Evolutionary conservation across 2,329 filamentous ascomycete genomes (phyloP).

Genomic region (Hortaea werneckii): DNA sequence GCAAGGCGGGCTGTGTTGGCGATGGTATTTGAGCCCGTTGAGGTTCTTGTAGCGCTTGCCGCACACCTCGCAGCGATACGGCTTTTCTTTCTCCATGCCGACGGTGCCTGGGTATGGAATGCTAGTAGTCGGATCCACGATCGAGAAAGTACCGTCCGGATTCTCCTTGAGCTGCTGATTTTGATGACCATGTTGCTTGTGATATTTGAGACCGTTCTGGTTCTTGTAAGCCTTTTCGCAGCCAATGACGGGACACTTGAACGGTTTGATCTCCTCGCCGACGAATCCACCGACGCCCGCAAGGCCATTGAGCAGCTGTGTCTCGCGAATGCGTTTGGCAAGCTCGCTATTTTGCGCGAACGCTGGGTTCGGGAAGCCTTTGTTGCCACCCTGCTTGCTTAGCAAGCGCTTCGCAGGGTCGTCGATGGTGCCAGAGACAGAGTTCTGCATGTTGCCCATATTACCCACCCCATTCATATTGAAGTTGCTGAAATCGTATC

Average conservation of each 20-base stretch:
- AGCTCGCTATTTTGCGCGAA: constrained; percentile 69
- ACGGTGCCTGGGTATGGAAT: constrained; percentile 89
- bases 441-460: constrained; percentile 49
- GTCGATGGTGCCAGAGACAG: constrained; percentile 55
- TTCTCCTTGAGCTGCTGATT: constrained; percentile 97
- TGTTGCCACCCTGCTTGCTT: constrained; percentile 60
- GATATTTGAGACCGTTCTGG: constrained; percentile 93
- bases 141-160: constrained; percentile 92
- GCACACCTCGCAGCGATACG: constrained; percentile 92
- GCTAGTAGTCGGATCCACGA: constrained; percentile 91
- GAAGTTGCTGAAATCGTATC: constrained; percentile 17
- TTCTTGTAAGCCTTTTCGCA: constrained; percentile 99
- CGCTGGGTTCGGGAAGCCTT: constrained; percentile 48
- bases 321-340: constrained; percentile 53
- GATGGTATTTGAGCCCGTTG: constrained; percentile 90
- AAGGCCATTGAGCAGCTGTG: constrained; percentile 50
- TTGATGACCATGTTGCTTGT: constrained; percentile 80
- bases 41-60: constrained; percentile 99
- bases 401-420: constrained; percentile 91
- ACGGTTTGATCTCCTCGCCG: constrained; percentile 91
- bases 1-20: constrained; percentile 67
- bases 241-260: constrained; percentile 93
- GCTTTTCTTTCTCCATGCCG: constrained; percentile 99
- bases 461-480: constrained; percentile 35
- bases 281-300: constrained; percentile 38